phyloP scores from a whole-genome alignment of 1,284 basidiomycete species.

The Papiliotrema fonsecae region DNA sequence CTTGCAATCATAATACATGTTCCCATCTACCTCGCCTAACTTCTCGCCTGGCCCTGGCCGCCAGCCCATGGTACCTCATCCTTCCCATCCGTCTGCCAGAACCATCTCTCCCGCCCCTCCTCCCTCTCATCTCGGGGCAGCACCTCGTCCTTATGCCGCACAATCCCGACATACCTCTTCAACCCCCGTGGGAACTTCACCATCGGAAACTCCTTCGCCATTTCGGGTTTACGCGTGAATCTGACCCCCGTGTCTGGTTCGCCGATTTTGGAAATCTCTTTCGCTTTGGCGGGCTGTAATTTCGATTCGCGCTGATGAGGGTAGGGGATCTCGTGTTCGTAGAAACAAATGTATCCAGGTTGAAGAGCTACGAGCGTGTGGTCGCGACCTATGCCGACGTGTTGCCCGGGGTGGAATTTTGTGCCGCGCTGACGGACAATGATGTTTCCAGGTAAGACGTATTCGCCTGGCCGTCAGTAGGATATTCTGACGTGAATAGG shows the following conservation, averaged over 20 bases:
- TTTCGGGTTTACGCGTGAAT: background rate
- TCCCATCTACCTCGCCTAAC: too few relatives aligned
- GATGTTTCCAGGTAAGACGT: slow-evolving; percentile 86
- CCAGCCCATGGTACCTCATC: too few relatives aligned
- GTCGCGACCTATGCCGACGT: slow-evolving; percentile 85
- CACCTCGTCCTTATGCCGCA: slow-evolving; percentile 68
- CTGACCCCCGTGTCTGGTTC: slow-evolving; percentile 35
- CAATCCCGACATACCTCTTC: slow-evolving; percentile 76
- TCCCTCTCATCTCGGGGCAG: slow-evolving; percentile 71
- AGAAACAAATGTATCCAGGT: slow-evolving; percentile 88
- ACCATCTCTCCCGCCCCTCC: slow-evolving; percentile 53
- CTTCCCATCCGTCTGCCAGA: slow-evolving; percentile 23
- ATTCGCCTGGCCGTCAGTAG: slow-evolving; percentile 59
- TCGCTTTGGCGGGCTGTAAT: background rate
- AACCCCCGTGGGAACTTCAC: slow-evolving; percentile 42
- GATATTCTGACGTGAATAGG: background rate
- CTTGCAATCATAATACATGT: too few relatives aligned
- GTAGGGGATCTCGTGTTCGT: slow-evolving; percentile 51
- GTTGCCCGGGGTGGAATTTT: slow-evolving; percentile 82
- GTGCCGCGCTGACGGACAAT: slow-evolving; percentile 87
- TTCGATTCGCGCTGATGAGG: slow-evolving; percentile 24
- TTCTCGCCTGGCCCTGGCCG: too few relatives aligned
- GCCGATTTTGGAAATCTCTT: slow-evolving; percentile 48
- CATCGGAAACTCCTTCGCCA: slow-evolving; percentile 3
- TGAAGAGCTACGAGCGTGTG: slow-evolving; percentile 84